phyloP scores from a whole-genome alignment of 306 rosid genomes.

The Quercus agrifolia region DNA sequence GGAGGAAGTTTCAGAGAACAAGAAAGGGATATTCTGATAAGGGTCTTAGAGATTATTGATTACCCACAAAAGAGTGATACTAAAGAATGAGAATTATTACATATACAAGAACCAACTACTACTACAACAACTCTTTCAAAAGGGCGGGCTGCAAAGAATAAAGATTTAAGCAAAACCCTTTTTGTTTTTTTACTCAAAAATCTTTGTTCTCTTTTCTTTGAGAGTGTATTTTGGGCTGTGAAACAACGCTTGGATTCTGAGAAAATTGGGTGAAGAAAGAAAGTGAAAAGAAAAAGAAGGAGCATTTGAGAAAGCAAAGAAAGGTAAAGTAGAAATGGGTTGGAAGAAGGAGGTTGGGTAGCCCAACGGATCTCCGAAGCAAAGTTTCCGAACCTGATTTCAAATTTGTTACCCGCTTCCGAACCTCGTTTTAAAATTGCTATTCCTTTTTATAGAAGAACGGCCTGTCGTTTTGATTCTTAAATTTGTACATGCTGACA shows the following conservation, averaged over 20 bases:
- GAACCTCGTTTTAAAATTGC: conserved; percentile 12
- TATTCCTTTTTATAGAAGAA: no score
- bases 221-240: no score
- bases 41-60: no score
- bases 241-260: conserved; percentile 11
- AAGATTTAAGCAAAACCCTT: background rate
- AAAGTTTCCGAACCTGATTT: conserved; percentile 31
- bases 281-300: background rate
- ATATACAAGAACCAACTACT: no score
- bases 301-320: conserved; percentile 8
- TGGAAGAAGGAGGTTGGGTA: background rate
- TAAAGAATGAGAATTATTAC: no score
- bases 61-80: no score
- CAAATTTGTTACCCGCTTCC: conserved; percentile 19
- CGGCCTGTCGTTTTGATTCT: no score
- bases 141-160: background rate
- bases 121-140: background rate
- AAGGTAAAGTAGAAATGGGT: background rate
- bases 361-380: conserved; percentile 50
- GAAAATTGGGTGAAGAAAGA: background rate
- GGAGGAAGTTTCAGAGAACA: conserved; percentile 1
- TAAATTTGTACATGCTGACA: no score
- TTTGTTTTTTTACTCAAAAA: background rate
- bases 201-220: background rate
- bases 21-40: background rate